Conservation (phyloP, 164 flowering plant genomes). For the Akebia trifoliata region DNA sequence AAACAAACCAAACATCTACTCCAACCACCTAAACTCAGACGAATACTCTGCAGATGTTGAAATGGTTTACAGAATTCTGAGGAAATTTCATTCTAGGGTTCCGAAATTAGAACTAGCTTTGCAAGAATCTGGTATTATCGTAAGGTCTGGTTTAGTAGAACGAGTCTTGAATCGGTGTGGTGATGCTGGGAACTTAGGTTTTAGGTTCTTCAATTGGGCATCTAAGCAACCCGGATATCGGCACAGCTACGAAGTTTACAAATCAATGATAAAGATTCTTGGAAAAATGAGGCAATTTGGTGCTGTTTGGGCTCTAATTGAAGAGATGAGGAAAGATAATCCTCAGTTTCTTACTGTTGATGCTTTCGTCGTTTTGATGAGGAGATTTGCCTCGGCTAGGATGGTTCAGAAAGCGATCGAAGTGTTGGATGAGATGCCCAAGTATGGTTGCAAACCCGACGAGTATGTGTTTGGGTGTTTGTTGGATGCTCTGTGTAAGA, state of each 20-base stretch:
- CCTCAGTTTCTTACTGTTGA: conserved; percentile 56
- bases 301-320: conserved; percentile 85
- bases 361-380: conserved; percentile 68
- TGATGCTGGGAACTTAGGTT: conserved; percentile 84
- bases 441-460: conserved; percentile 81
- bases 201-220: conserved; percentile 73
- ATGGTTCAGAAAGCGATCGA: conserved; percentile 81
- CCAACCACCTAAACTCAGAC: conserved; percentile 18
- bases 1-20: conserved; percentile 3
- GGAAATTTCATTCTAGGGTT: conserved; percentile 66
- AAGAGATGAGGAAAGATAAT: conserved; percentile 73
- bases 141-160: conserved; percentile 55
- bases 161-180: conserved; percentile 80
- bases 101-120: conserved; percentile 82
- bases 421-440: conserved; percentile 91
- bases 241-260: conserved; percentile 71
- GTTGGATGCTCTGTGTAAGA: conserved; percentile 89
- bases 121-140: conserved; percentile 44
- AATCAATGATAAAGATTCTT: conserved; percentile 61
- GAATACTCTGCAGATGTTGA: conserved; percentile 66
- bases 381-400: conserved; percentile 76
- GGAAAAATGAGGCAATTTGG: conserved; percentile 90
- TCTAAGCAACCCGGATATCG: conserved; percentile 70
- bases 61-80: conserved; percentile 58
- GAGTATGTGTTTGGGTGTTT: conserved; percentile 81